Percentiles rank a stretch among this genome's conserved stretches.
These are phyloP conservation scores for Apiotrichum gamsii DNA, from an alignment of 1,284 basidiomycete species.

Conservation along the genomic window DNA sequence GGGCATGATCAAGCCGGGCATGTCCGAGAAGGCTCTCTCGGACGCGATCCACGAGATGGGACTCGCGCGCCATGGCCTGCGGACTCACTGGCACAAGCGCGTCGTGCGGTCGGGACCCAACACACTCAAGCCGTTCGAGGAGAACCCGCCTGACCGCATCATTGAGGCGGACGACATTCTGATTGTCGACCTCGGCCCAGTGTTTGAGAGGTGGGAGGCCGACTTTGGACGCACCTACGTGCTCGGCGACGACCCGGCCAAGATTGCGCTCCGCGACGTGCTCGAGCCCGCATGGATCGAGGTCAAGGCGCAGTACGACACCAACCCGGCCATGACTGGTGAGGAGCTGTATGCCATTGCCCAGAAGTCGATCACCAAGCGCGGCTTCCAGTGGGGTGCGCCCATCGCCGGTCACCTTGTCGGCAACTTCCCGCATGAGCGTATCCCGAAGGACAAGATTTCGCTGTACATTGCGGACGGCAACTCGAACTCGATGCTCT, in stretches of 20 bases:
- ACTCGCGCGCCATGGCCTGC: constrained; percentile 5
- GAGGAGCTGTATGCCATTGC: constrained; percentile 13
- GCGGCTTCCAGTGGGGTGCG: constrained; percentile 13
- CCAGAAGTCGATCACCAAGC: neutral
- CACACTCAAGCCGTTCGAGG: constrained; percentile 17
- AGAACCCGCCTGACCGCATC: constrained; percentile 13
- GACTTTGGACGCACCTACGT: constrained; percentile 20
- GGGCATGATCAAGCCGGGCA: constrained; percentile 9
- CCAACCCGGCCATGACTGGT: constrained; percentile 11
- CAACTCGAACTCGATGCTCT: constrained; percentile 3
- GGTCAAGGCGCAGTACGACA: constrained; percentile 14
- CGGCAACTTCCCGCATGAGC: constrained; percentile 17
- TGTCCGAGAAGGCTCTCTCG: constrained; percentile 12
- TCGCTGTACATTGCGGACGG: constrained; percentile 14
- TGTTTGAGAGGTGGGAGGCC: constrained; percentile 18
- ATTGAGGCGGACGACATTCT: constrained; percentile 16
- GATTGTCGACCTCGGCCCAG: constrained; percentile 16
- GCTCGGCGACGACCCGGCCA: constrained; percentile 12
- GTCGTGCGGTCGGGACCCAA: constrained; percentile 14
- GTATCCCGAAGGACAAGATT: constrained; percentile 18
- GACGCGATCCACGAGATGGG: constrained; percentile 18
- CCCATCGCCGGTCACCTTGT: constrained; percentile 12
- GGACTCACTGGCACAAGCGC: constrained; percentile 20
- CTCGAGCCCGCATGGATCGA: constrained; percentile 13
- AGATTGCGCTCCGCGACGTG: constrained; percentile 7